Base-by-base conservation (phyloP, 139 green algal species). In the Chlorella sp. region DNA sequence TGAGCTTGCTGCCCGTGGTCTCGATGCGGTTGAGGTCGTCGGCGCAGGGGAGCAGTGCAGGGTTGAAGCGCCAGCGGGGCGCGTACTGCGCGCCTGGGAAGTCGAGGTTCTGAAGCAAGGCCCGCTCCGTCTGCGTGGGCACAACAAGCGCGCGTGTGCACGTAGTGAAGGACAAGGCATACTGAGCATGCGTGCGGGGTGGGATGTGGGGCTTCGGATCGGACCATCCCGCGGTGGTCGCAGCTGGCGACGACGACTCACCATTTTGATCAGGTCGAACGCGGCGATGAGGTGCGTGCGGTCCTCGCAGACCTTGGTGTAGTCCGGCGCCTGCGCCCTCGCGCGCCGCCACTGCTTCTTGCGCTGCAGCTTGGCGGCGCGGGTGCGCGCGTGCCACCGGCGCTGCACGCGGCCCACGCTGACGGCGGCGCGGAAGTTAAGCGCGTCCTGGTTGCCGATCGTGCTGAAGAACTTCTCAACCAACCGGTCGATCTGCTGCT, bases 401-500 rank as follows among this genome's bases (percentile, higher is more conserved):
- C 84, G 82, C 73, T 84, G 79, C 1, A 83, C 73, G 27, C 61
- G 49, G 10, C 29, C 83, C 23, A 91, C 89, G 1, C 81, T 88
- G 14, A 93, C 75, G 0, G 87, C 86, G 34, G 85, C 79, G 27
- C 70, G 85, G 81, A 92, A 91, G 75, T 88, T 91, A 60, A 92
- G 77, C 67, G 85, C 71, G 69, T 91, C 85, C 62, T 91, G 83
- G 14, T 78, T 36, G 1, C 77, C 69, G 30, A 90, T 69, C 60
- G 79, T 74, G 2, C 75, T 63, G 76, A 93, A 91, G 70, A 88
- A 88, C 22, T 82, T 82, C n/a, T 80, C 72, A 30, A 89, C 82
- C 76, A 94, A 79, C 14, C 79, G 80, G 60, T 92, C 86, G 34
- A 92, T 77, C 77, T 89, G 83, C 36, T 78, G 62, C 69, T 83